Evolutionary conservation across 192 early-diverging fungal genomes (phyloP).

Genomic region (Spinellus fusiger): DNA sequence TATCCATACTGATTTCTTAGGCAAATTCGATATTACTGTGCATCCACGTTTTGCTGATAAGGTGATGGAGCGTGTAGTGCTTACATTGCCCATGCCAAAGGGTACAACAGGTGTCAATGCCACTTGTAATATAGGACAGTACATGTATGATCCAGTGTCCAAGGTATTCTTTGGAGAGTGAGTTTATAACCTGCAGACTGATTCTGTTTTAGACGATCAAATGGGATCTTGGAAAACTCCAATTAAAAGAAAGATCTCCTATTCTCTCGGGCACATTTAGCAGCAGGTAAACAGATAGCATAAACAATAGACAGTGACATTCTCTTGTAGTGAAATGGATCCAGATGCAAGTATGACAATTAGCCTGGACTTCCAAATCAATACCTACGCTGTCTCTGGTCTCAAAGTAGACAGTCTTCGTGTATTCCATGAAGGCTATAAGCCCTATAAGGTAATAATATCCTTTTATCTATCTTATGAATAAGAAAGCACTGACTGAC

Average conservation of each 20-base stretch:
- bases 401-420: constrained; percentile 66
- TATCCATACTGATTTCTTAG: constrained; percentile 16
- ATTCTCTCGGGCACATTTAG: constrained; percentile 56
- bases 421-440: constrained; percentile 68
- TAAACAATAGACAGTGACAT: not conserved
- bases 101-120: constrained; percentile 52
- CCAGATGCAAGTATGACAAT: constrained; percentile 50
- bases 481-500: not conserved
- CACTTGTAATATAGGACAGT: constrained; percentile 57
- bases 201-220: constrained; percentile 38
- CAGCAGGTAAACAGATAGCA: constrained; percentile 25
- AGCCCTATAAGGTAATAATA: constrained; percentile 62
- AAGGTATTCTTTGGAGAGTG: constrained; percentile 29
- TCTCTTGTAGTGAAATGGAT: constrained; percentile 31
- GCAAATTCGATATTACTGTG: constrained; percentile 66
- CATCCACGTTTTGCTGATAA: constrained; percentile 59
- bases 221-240: constrained; percentile 66
- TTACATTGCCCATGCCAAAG: constrained; percentile 55
- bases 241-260: constrained; percentile 48
- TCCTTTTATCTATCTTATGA: not conserved
- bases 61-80: constrained; percentile 55
- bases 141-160: constrained; percentile 65
- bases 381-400: constrained; percentile 64
- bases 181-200: not conserved
- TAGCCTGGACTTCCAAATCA: constrained; percentile 62